A percentile compares a stretch with the other conserved stretches of the same genome.
These are phyloP conservation scores for Dillenia turbinata DNA, from an alignment of 164 flowering plant species.

Conservation along the genomic window DNA sequence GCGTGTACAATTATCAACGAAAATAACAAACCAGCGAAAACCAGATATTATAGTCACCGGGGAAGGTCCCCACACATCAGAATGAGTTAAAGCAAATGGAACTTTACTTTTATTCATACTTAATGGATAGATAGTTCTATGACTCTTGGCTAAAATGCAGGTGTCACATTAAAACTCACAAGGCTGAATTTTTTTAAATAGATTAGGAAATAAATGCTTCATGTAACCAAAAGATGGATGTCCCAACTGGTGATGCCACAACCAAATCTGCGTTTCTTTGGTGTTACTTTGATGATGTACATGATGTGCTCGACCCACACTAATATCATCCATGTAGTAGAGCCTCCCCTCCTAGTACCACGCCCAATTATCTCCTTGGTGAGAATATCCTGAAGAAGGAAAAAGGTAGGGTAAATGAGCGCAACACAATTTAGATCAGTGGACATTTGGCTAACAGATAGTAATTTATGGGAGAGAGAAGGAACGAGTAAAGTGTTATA, in stretches of 20 bases:
- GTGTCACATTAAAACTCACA: no score
- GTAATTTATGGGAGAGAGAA: constrained; percentile 7
- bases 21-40: constrained; percentile 1
- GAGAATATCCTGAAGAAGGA: no score
- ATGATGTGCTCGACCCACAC: background rate
- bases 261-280: constrained; percentile 5
- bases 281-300: background rate
- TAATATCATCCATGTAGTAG: constrained; percentile 4
- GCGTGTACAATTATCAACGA: constrained; percentile 7
- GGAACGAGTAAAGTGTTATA: constrained; percentile 10
- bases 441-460: constrained; percentile 8
- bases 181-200: no score
- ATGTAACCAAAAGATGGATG: background rate
- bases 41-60: background rate
- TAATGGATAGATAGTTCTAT: background rate
- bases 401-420: constrained; percentile 6
- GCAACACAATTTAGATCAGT: constrained; percentile 2
- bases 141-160: constrained; percentile 4
- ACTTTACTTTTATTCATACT: background rate
- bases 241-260: background rate
- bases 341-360: no score
- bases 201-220: no score
- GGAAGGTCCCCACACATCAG: no score
- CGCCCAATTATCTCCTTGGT: background rate
- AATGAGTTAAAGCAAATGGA: background rate